Conservation (phyloP, 2,329 filamentous ascomycete species). For the Harringtonia lauricola region DNA sequence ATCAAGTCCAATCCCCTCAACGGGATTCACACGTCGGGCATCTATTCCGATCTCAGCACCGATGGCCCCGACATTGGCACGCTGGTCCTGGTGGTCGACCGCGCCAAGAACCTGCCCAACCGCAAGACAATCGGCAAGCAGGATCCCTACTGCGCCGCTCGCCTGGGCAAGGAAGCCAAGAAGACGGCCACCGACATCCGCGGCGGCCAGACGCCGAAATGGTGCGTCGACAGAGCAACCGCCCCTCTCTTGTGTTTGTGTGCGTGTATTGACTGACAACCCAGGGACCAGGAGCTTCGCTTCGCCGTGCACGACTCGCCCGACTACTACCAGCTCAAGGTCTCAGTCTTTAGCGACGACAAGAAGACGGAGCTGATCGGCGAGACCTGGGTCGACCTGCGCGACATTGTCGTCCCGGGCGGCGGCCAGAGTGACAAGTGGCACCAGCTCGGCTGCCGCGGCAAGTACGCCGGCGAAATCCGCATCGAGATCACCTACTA, state of each 20-base stretch:
- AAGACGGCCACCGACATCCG: conserved; percentile 91
- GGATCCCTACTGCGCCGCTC: conserved; percentile 90
- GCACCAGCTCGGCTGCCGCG: conserved; percentile 78
- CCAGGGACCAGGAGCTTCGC: conserved; percentile 92
- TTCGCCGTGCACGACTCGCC: conserved; percentile 94
- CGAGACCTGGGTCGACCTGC: conserved; percentile 81
- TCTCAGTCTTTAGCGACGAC: conserved; percentile 96
- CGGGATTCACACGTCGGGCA: conserved; percentile 74
- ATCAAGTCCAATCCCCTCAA: conserved; percentile 44
- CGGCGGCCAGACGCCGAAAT: conserved; percentile 90
- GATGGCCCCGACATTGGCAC: conserved; percentile 92
- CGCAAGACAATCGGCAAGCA: conserved; percentile 97
- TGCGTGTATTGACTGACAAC: neutral
- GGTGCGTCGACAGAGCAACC: conserved; percentile 47
- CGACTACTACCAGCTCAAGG: conserved; percentile 91
- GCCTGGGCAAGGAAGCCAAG: conserved; percentile 92
- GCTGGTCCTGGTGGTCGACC: conserved; percentile 81
- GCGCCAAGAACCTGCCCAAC: conserved; percentile 95
- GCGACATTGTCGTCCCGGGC: conserved; percentile 68
- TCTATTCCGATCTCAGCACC: conserved; percentile 86
- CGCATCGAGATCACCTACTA: conserved; percentile 95
- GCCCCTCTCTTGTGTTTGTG: neutral
- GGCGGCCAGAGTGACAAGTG: conserved; percentile 92
- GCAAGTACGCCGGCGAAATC: conserved; percentile 93
- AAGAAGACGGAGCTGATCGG: conserved; percentile 96